These are phyloP conservation scores for Pleurotus salmoneostramineus DNA, from an alignment of 768 basidiomycete species.

Conservation along the genomic window DNA sequence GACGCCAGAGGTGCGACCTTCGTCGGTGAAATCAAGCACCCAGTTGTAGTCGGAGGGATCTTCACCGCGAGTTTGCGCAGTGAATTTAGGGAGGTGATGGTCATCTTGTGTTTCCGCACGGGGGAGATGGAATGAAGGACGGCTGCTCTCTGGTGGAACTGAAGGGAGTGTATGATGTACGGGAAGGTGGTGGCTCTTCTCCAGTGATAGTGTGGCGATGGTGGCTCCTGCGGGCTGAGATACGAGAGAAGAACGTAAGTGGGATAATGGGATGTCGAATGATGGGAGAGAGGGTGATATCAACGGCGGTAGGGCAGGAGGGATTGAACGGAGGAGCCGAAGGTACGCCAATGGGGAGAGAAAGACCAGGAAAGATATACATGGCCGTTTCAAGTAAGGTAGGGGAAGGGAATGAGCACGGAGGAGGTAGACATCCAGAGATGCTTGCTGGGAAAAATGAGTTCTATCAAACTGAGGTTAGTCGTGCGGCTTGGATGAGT, in stretches of 20 bases:
- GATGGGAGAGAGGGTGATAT: constrained; percentile 22
- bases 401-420: constrained; percentile 66
- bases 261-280: constrained; percentile 50
- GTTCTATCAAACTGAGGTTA: constrained; percentile 24
- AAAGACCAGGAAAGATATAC: constrained; percentile 69
- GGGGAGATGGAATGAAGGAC: constrained; percentile 53
- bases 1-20: constrained; percentile 48
- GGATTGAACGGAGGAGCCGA: constrained; percentile 40
- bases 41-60: constrained; percentile 39
- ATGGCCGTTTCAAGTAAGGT: constrained; percentile 66
- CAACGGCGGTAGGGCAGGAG: constrained; percentile 12
- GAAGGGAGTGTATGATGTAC: constrained; percentile 36
- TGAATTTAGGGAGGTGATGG: constrained; percentile 44
- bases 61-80: constrained; percentile 21
- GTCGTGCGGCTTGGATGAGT: neutral
- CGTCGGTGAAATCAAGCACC: constrained; percentile 70
- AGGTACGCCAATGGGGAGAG: constrained; percentile 70
- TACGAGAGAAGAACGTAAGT: constrained; percentile 43
- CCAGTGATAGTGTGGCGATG: constrained; percentile 49
- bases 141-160: constrained; percentile 40
- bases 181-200: constrained; percentile 10
- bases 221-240: constrained; percentile 44
- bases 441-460: constrained; percentile 33
- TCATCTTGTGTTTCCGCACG: constrained; percentile 39
- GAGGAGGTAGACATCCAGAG: constrained; percentile 70